A percentile compares a stretch with the other conserved stretches of the same genome.
phyloP scores from a whole-genome alignment of 768 basidiomycete genomes.

The Ramaria sp. region DNA sequence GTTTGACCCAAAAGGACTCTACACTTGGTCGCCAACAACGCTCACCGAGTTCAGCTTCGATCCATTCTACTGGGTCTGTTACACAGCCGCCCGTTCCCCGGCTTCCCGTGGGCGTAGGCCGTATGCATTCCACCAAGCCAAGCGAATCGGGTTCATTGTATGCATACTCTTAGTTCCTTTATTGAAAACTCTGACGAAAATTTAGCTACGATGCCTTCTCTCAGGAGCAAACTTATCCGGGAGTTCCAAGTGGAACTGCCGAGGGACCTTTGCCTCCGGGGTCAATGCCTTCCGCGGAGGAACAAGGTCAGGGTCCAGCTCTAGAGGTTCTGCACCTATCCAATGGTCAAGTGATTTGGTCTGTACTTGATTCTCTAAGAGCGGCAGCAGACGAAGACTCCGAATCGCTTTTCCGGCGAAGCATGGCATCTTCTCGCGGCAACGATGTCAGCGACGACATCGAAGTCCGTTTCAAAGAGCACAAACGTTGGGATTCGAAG shows the following conservation, averaged over 20 bases:
- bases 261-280: not conserved
- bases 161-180: not conserved
- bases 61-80: slow-evolving; percentile 58
- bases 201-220: slow-evolving; percentile 1
- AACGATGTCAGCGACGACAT: slow-evolving; percentile 44
- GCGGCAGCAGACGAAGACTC: slow-evolving; percentile 54
- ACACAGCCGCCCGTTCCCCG: slow-evolving; percentile 79
- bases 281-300: not conserved
- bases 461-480: slow-evolving; percentile 70
- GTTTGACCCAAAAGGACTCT: slow-evolving; percentile 45
- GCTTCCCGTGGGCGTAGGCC: slow-evolving; percentile 20
- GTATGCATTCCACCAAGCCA: slow-evolving; percentile 12
- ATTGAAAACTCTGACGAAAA: not conserved
- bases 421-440: slow-evolving; percentile 12
- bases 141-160: slow-evolving; percentile 9
- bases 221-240: not conserved
- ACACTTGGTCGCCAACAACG: slow-evolving; percentile 39
- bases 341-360: slow-evolving; percentile 87
- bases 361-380: slow-evolving; percentile 61
- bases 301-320: slow-evolving; percentile 35
- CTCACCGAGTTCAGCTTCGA: slow-evolving; percentile 43
- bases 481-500: slow-evolving; percentile 53
- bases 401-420: slow-evolving; percentile 39
- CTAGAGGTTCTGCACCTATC: slow-evolving; percentile 74
- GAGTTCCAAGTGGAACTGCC: not conserved